Conservation (phyloP, 257 asterid species). For the Cinchona pubescens region DNA sequence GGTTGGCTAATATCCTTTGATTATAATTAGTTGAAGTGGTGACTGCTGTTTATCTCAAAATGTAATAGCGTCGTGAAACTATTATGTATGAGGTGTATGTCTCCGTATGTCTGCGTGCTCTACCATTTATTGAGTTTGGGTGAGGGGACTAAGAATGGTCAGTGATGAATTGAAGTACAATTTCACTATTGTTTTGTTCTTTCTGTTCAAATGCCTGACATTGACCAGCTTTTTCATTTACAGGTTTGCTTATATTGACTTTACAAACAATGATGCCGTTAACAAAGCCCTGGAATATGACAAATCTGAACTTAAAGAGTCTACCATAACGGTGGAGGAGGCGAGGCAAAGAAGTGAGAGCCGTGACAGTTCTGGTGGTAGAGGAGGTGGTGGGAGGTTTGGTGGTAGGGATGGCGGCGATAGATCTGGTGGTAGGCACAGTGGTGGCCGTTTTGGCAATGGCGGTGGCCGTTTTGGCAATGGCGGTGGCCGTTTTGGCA, state of each 20-base stretch:
- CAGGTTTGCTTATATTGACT: slow-evolving; percentile 74
- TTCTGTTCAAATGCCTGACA: slow-evolving; percentile 1
- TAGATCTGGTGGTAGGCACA: slow-evolving; percentile 18
- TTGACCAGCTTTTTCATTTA: background rate
- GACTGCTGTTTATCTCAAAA: background rate
- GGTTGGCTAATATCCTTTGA: background rate
- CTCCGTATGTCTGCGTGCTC: background rate
- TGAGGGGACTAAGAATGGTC: no score
- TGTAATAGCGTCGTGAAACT: background rate
- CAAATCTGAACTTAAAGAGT: slow-evolving; percentile 44
- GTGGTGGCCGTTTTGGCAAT: slow-evolving; percentile 11
- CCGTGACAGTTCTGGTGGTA: slow-evolving; percentile 5
- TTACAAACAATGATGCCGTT: slow-evolving; percentile 37
- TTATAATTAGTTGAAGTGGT: background rate
- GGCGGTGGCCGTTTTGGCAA: slow-evolving; percentile 17
- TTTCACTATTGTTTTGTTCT: background rate
- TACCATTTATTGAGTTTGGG: background rate
- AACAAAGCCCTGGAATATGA: slow-evolving; percentile 57
- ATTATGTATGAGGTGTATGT: background rate
- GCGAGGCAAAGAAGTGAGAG: slow-evolving; percentile 54
- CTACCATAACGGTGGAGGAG: slow-evolving; percentile 47
- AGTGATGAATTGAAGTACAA: no score
- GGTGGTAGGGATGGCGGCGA: slow-evolving; percentile 31
- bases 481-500: slow-evolving; percentile 17
- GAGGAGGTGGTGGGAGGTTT: slow-evolving; percentile 22